Conservation (phyloP, 495 filamentous ascomycete species). For the Neurospora sp. region DNA sequence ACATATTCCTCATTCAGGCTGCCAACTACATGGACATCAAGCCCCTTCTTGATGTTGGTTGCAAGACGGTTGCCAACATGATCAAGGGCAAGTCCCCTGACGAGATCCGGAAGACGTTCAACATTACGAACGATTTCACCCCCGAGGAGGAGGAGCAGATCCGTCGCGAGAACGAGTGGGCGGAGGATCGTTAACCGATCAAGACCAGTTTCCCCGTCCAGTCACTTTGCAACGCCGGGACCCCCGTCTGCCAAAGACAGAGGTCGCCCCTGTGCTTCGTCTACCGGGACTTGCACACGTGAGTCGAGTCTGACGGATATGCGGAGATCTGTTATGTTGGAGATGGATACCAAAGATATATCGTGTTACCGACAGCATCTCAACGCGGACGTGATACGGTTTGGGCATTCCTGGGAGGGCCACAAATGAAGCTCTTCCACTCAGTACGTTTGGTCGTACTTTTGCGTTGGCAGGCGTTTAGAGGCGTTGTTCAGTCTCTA, state of each 20-base stretch:
- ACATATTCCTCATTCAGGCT: constrained; percentile 30
- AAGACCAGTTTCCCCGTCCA: constrained; percentile 74
- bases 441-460: background rate
- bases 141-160: constrained; percentile 79
- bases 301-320: background rate
- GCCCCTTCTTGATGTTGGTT: constrained; percentile 69
- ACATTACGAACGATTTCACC: constrained; percentile 76
- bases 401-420: background rate
- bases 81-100: constrained; percentile 79
- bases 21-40: constrained; percentile 79
- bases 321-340: background rate
- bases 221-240: constrained; percentile 83
- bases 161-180: constrained; percentile 76
- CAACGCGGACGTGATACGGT: background rate
- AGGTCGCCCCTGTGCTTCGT: background rate
- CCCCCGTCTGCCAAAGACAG: constrained; percentile 48
- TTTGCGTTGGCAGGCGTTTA: background rate
- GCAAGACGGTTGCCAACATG: constrained; percentile 81
- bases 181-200: constrained; percentile 63
- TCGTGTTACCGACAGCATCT: background rate
- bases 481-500: background rate
- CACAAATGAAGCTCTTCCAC: background rate
- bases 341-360: background rate
- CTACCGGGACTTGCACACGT: background rate
- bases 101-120: constrained; percentile 76